Base-by-base conservation (phyloP, 164 flowering plant genomes). In the Piper betle region DNA sequence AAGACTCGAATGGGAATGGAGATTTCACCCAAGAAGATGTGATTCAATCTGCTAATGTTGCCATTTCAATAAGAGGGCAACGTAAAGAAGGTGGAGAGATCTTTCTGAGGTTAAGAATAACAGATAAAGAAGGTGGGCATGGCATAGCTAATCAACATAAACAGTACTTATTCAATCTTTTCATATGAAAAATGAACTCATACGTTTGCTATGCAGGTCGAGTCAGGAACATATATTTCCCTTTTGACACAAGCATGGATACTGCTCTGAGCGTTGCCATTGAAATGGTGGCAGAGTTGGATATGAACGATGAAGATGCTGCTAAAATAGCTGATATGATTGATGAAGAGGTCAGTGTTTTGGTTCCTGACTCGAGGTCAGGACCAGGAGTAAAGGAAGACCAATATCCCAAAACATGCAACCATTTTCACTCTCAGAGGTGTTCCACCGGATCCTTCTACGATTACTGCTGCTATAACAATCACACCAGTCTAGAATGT, bases 261-360 rank as follows among this genome's bases (percentile, higher is more conserved):
- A 93, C 97, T 0, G 95, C 97, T 54, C 57, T 81, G 58, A 82
- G 79, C 63, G 97, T 93, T 53, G 96, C 97, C 0, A 75, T 77
- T 16, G 99, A 93, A 77, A 93, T 93, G 99, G 86, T 93, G 17
- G 71, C 78, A 0, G 99, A 92, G 62, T 77, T 90, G 48, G 97
- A 88, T 63, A 79, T 93, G 2, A 85, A 77, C 17, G 95, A 91
- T 60, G 95, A 93, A 77, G 95, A 91, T 59, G 97, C 83, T 57
- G 80, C 79, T 13, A 80, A 77, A 62, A 88, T 91, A 72, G 91
- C 97, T 13, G 85, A 85, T 37, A 88, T 93, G 94, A 93, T 93
- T 25, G 95, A 93, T 68, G 79, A 75, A 20, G 99, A 93, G 73
- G 86, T 93, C 53, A 72, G 85, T 52, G 62, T 78, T 19, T 72